Conservation (phyloP, 2,329 filamentous ascomycete genomes). For the Cladorrhinum sp. region DNA sequence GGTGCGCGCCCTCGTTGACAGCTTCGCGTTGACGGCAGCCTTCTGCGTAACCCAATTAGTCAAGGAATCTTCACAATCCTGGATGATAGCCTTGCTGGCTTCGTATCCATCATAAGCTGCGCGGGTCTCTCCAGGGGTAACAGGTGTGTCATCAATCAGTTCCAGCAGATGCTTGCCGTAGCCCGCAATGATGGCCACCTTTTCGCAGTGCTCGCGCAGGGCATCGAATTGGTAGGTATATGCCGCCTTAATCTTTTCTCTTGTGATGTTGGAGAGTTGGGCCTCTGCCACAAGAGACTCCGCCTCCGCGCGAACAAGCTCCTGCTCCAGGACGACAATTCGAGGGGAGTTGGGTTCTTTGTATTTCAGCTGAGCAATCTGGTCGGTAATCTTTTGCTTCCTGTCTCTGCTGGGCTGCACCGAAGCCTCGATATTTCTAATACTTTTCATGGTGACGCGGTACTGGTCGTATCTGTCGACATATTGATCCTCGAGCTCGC, state of each 20-base stretch:
- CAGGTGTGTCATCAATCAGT: conserved; percentile 91
- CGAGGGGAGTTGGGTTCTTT: conserved; percentile 98
- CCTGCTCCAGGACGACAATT: conserved; percentile 96
- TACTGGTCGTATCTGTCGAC: conserved; percentile 99
- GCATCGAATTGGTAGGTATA: conserved; percentile 99
- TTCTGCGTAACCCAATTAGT: conserved; percentile 96
- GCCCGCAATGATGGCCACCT: conserved; percentile 94
- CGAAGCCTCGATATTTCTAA: conserved; percentile 97
- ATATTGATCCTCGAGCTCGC: conserved; percentile 96
- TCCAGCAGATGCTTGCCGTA: conserved; percentile 98
- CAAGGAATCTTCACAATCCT: conserved; percentile 95
- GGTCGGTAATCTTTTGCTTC: conserved; percentile 99
- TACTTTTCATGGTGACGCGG: conserved; percentile 98
- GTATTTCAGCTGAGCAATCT: conserved; percentile 98
- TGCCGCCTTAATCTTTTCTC: conserved; percentile 97
- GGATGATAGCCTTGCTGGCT: conserved; percentile 97
- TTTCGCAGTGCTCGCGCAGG: conserved; percentile 94
- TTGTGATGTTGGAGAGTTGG: conserved; percentile 97
- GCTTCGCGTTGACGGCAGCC: conserved; percentile 80
- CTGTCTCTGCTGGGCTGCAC: conserved; percentile 97
- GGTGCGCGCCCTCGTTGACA: conserved; percentile 83
- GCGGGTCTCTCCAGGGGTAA: conserved; percentile 94
- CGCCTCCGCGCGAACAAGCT: conserved; percentile 95
- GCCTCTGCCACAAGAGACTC: conserved; percentile 98
- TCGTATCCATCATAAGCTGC: conserved; percentile 97